phyloP scores from a whole-genome alignment of 2,329 filamentous ascomycete species.

The Epichloe uncinata region DNA sequence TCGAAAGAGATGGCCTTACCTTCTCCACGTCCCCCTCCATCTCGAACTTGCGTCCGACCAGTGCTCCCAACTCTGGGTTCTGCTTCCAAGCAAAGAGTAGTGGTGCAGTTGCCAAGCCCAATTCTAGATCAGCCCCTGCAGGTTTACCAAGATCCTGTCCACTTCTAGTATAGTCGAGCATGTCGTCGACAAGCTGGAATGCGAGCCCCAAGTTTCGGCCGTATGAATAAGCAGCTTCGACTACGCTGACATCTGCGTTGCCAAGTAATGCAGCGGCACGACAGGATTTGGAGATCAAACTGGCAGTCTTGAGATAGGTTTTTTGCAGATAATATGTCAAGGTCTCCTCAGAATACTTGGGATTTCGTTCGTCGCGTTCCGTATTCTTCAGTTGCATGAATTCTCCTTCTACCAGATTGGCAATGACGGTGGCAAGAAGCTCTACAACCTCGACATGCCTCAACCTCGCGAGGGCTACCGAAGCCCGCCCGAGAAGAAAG shows the following conservation, averaged over 20 bases:
- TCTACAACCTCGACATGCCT: constrained; percentile 91
- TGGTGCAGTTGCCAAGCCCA: constrained; percentile 87
- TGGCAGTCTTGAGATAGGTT: constrained; percentile 95
- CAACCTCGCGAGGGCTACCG: constrained; percentile 79
- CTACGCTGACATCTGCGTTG: constrained; percentile 59
- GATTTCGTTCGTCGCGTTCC: constrained; percentile 70
- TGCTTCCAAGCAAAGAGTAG: constrained; percentile 92
- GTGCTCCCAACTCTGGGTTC: constrained; percentile 65
- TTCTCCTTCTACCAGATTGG: constrained; percentile 94
- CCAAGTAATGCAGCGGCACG: constrained; percentile 80
- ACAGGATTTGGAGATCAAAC: constrained; percentile 91
- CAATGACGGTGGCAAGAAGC: constrained; percentile 88
- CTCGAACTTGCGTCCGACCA: constrained; percentile 87
- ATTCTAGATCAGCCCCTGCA: constrained; percentile 81
- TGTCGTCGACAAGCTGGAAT: constrained; percentile 95
- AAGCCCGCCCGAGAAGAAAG: constrained; percentile 84
- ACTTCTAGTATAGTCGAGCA: constrained; percentile 89
- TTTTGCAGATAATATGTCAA: constrained; percentile 93
- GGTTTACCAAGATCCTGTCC: constrained; percentile 85
- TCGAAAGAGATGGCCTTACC: constrained; percentile 39
- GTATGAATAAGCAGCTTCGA: constrained; percentile 88
- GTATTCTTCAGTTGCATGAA: constrained; percentile 99
- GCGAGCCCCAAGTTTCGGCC: constrained; percentile 88
- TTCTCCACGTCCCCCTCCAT: constrained; percentile 64
- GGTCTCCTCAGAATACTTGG: constrained; percentile 76